Evolutionary conservation across 2,329 filamentous ascomycete species (phyloP).

Genomic region (Clarireedia paspali): DNA sequence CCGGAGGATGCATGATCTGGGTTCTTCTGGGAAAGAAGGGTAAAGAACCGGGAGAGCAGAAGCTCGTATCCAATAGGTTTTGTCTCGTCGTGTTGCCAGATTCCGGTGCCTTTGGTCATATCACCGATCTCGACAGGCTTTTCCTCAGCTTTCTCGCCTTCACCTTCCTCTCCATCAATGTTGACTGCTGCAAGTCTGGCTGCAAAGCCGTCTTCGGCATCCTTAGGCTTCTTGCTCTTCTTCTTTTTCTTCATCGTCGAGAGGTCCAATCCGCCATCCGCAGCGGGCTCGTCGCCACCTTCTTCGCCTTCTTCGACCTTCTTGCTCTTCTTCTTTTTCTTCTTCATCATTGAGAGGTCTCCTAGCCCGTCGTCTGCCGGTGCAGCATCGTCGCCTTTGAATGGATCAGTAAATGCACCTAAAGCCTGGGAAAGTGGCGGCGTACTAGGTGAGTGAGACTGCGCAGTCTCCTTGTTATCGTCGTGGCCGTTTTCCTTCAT

Average conservation of each 20-base stretch:
- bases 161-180: conserved; percentile 26
- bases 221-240: conserved; percentile 31
- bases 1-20: conserved; percentile 87
- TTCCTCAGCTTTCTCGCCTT: conserved; percentile 15
- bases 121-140: conserved; percentile 24
- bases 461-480: conserved; percentile 72
- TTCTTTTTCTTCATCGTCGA: conserved; percentile 31
- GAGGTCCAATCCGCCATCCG: conserved; percentile 41
- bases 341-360: conserved; percentile 62
- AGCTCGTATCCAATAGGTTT: conserved; percentile 70
- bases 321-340: conserved; percentile 94
- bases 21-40: conserved; percentile 88
- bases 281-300: conserved; percentile 44
- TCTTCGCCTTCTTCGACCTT: conserved; percentile 58
- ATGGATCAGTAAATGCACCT: conserved; percentile 45
- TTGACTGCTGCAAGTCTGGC: conserved; percentile 29
- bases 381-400: conserved; percentile 28
- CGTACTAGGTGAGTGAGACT: conserved; percentile 68
- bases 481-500: conserved; percentile 62
- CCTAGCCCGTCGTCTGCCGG: conserved; percentile 21
- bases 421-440: conserved; percentile 47
- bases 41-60: conserved; percentile 89
- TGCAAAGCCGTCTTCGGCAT: conserved; percentile 29
- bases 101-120: conserved; percentile 31
- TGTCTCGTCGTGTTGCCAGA: conserved; percentile 31